Conservation (phyloP, 2,329 filamentous ascomycete species). For the Aspergillus pseudoglaucus region DNA sequence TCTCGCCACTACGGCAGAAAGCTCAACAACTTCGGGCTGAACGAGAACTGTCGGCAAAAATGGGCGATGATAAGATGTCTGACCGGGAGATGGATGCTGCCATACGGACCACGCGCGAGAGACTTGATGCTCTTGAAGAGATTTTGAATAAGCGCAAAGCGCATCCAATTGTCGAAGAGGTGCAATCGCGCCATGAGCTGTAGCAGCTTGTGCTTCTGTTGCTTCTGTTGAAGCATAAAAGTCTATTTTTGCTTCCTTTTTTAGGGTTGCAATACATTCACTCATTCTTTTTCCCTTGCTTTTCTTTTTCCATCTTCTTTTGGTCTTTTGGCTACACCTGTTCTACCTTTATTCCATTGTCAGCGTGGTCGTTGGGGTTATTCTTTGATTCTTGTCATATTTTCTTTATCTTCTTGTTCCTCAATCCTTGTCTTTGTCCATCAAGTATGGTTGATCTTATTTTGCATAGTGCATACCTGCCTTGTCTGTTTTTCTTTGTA, state of each 20-base stretch:
- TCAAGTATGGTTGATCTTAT: background rate
- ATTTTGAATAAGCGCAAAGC: conserved; percentile 57
- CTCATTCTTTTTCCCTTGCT: background rate
- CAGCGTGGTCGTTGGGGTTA: conserved; percentile 1
- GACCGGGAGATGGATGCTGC: conserved; percentile 71
- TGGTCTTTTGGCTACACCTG: background rate
- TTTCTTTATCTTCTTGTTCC: conserved; percentile 4
- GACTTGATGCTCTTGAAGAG: conserved; percentile 67
- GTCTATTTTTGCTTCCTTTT: background rate
- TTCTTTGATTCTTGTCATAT: background rate
- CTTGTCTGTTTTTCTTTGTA: conserved; percentile 4
- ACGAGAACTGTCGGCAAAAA: conserved; percentile 49
- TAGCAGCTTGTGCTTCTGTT: conserved; percentile 3
- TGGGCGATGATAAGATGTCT: conserved; percentile 62
- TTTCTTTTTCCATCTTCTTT: conserved; percentile 1
- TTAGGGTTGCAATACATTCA: conserved; percentile 1
- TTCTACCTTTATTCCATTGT: background rate
- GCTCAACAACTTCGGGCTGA: conserved; percentile 26
- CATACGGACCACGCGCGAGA: conserved; percentile 79
- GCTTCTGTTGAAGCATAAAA: background rate
- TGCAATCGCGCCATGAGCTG: conserved; percentile 19
- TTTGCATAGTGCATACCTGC: background rate
- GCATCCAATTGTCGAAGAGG: conserved; percentile 11
- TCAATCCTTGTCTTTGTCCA: background rate
- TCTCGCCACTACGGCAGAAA: conserved; percentile 40